These are phyloP conservation scores for Kazachstania martiniae DNA, from an alignment of 805 yeast species.

Conservation along the genomic window DNA sequence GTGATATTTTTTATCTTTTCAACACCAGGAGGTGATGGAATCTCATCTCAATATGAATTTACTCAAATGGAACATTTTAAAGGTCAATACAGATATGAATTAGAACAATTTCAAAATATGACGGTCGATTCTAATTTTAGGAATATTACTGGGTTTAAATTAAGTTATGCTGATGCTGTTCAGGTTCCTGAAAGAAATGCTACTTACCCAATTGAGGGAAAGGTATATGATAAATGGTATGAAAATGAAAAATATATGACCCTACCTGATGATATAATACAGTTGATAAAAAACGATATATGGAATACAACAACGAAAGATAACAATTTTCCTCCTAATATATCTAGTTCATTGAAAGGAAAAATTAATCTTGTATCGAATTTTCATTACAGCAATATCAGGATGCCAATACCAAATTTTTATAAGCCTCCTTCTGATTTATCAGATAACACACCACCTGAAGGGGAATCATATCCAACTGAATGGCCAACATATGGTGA, in stretches of 20 bases:
- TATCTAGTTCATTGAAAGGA: conserved; percentile 41
- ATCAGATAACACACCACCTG: conserved; percentile 18
- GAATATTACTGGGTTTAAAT: conserved; percentile 60
- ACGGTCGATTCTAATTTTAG: conserved; percentile 48
- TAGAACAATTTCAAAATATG: conserved; percentile 29
- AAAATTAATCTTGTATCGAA: conserved; percentile 23
- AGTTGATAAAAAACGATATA: conserved; percentile 33
- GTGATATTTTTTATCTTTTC: conserved; percentile 25
- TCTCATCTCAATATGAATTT: conserved; percentile 29
- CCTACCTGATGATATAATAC: conserved; percentile 48
- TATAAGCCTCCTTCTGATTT: conserved; percentile 23
- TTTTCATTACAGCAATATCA: conserved; percentile 9
- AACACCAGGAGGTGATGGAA: conserved; percentile 26
- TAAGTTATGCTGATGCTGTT: conserved; percentile 51
- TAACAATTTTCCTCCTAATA: conserved; percentile 31
- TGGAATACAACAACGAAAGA: conserved; percentile 35
- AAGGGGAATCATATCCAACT: conserved; percentile 17
- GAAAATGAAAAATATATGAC: conserved; percentile 45
- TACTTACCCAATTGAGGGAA: conserved; percentile 47
- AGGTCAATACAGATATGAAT: conserved; percentile 26
- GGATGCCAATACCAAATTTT: conserved; percentile 28
- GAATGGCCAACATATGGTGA: conserved; percentile 16
- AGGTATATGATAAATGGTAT: conserved; percentile 33
- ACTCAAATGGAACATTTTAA: conserved; percentile 31
- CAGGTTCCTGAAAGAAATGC: conserved; percentile 34